Base-by-base conservation (phyloP, 2,329 filamentous ascomycete genomes). In the Phyllosticta citriasiana region DNA sequence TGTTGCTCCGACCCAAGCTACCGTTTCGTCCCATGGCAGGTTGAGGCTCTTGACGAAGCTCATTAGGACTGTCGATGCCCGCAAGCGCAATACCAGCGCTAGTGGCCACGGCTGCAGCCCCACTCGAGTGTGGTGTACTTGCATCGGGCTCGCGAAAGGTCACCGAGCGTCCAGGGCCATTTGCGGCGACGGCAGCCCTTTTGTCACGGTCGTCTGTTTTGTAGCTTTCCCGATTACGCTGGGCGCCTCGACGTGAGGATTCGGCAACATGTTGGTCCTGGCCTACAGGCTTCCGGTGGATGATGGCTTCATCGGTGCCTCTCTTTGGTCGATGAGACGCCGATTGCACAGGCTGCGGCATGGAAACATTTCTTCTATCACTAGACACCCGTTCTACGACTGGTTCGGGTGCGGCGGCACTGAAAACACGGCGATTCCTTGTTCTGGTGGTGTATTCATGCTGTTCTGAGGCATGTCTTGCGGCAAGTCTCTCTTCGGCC, bases 401-500 rank as follows among this genome's bases (percentile, higher is more conserved):
- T 16, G 65, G 50, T 35, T 59, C 59, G 7, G 40, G 40, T 33
- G 66, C 56, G 12, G 64, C 57, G n/a, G 69, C 68, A 25, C 71
- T 70, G 16, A 71, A 70, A 8, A 69, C 68, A 35, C 67, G 66
- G 50, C 69, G 27, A 25, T 12, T 56, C 54, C 27, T 47, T 47
- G 40, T 47, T n/a, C 40, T 16, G 40, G 40, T n/a, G 16, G 40
- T n/a, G 16, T 47, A 47, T 1, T 47, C 53, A 26, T 50, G n/a
- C 26, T 56, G 58, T 22, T 40, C 51, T 9, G 63, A 58, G 50
- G 51, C 63, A 25, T 53, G 61, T 26, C 35, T 57, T 40, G 70
- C 69, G 26, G 68, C 71, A 12, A 77, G 79, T 66, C 79, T 80
- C 69, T 93, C 86, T 66, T 86, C 83, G 19, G 87, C 83, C 53